These are phyloP conservation scores for Ascochyta fabae DNA, from an alignment of 2,329 filamentous ascomycete genomes.

Conservation along the genomic window DNA sequence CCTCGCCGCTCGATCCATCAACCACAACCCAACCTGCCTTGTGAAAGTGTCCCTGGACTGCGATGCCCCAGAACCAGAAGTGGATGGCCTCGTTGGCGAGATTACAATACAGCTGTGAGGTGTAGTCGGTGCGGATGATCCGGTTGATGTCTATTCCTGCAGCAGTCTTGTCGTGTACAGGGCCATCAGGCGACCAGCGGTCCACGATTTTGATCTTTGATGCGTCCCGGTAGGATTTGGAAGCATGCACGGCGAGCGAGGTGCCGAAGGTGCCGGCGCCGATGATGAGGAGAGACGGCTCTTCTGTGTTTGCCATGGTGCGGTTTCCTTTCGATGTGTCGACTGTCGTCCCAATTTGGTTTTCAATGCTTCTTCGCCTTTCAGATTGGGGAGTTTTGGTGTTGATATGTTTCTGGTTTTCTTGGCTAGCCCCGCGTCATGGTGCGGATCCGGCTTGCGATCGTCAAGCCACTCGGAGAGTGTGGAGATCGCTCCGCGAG, in stretches of 20 bases:
- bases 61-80: constrained; percentile 50
- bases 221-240: constrained; percentile 56
- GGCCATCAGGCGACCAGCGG: constrained; percentile 29
- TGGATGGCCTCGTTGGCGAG: constrained; percentile 52
- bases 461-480: constrained; percentile 5
- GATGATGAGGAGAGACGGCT: constrained; percentile 59
- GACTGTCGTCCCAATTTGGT: no score
- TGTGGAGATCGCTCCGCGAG: constrained; percentile 14
- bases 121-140: constrained; percentile 66
- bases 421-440: constrained; percentile 10
- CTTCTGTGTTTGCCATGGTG: constrained; percentile 5
- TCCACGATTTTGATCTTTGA: constrained; percentile 45
- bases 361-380: no score
- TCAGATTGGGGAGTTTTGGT: neutral
- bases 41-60: constrained; percentile 55
- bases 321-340: neutral
- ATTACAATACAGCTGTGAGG: constrained; percentile 63
- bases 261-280: constrained; percentile 71
- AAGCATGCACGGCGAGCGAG: constrained; percentile 69
- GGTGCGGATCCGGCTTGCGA: constrained; percentile 15
- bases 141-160: constrained; percentile 68
- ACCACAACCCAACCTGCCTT: constrained; percentile 65
- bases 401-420: constrained; percentile 4
- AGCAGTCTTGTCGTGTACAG: constrained; percentile 57
- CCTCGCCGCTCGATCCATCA: constrained; percentile 55